phyloP scores from a whole-genome alignment of 495 filamentous ascomycete species.

The Penicillium silybi region DNA sequence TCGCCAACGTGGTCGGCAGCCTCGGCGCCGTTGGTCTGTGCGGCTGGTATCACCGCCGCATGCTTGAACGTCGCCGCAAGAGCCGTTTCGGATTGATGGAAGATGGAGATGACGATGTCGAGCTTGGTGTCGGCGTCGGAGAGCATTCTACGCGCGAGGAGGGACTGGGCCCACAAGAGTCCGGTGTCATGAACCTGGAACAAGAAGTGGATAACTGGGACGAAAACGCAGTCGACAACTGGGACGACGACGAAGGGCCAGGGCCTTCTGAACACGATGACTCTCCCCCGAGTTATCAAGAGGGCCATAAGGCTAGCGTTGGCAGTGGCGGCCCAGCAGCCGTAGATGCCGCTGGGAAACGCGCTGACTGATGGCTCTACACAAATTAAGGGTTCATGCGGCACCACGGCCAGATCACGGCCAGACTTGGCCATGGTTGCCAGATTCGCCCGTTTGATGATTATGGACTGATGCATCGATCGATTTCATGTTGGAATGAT shows the following conservation, averaged over 20 bases:
- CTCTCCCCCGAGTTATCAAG: slow-evolving; percentile 20
- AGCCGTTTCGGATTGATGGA: slow-evolving; percentile 67
- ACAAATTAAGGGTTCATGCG: neutral
- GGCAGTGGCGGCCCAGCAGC: neutral
- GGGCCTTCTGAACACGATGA: slow-evolving; percentile 9
- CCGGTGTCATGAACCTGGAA: slow-evolving; percentile 54
- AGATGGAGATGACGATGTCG: slow-evolving; percentile 50
- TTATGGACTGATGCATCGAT: slow-evolving; percentile 19
- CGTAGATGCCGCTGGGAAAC: slow-evolving; percentile 12
- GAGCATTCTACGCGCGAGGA: slow-evolving; percentile 43
- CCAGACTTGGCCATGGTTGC: neutral
- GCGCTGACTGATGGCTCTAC: slow-evolving; percentile 13
- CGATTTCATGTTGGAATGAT: slow-evolving; percentile 18
- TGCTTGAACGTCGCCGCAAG: slow-evolving; percentile 84
- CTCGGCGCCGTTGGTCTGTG: slow-evolving; percentile 66
- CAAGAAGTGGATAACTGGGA: slow-evolving; percentile 82
- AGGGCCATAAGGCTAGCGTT: slow-evolving; percentile 7
- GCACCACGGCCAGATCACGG: neutral
- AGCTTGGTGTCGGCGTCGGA: slow-evolving; percentile 49
- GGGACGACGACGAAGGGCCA: slow-evolving; percentile 59
- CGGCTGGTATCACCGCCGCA: slow-evolving; percentile 88
- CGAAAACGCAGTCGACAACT: slow-evolving; percentile 70
- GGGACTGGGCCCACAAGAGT: slow-evolving; percentile 55
- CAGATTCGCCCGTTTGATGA: slow-evolving; percentile 5
- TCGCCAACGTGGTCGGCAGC: slow-evolving; percentile 84